Conservation (phyloP, 2,329 filamentous ascomycete species). For the Cladophialophora bantiana region DNA sequence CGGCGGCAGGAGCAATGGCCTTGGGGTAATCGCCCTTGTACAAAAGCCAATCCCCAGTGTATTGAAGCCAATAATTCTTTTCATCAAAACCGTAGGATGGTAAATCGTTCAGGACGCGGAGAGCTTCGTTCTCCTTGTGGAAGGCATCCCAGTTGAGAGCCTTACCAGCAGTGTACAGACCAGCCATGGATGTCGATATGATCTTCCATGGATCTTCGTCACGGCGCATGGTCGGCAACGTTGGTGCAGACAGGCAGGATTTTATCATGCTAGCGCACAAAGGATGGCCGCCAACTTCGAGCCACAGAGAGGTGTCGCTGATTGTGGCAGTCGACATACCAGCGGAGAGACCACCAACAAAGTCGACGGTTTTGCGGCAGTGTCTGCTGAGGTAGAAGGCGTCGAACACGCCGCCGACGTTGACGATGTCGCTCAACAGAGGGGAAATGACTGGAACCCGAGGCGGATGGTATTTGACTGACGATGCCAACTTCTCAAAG, state of each 20-base stretch:
- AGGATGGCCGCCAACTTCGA: conserved; percentile 59
- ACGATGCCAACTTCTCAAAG: conserved; percentile 48
- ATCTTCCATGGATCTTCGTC: conserved; percentile 54
- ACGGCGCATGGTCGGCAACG: conserved; percentile 51
- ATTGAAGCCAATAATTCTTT: conserved; percentile 76
- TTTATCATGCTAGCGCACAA: conserved; percentile 56
- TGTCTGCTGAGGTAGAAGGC: conserved; percentile 52
- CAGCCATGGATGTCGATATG: conserved; percentile 46
- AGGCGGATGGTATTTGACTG: conserved; percentile 50
- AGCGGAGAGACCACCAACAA: conserved; percentile 52
- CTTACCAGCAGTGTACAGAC: conserved; percentile 49
- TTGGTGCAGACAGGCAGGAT: conserved; percentile 44
- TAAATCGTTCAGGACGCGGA: conserved; percentile 67
- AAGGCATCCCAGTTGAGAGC: conserved; percentile 53
- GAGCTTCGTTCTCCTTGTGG: conserved; percentile 56
- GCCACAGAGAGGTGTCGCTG: conserved; percentile 48
- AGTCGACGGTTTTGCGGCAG: conserved; percentile 56
- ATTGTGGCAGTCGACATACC: conserved; percentile 46
- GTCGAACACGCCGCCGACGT: conserved; percentile 47
- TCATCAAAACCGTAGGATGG: conserved; percentile 73
- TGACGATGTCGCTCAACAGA: conserved; percentile 53
- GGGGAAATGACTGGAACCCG: conserved; percentile 55
- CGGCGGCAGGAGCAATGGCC: conserved; percentile 49
- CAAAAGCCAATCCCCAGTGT: conserved; percentile 74
- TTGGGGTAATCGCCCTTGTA: conserved; percentile 67